Evolutionary conservation across 2,329 filamentous ascomycete species (phyloP), one percentile per base, ranked within the genome.

Genomic region (Calonectria pteridis): DNA sequence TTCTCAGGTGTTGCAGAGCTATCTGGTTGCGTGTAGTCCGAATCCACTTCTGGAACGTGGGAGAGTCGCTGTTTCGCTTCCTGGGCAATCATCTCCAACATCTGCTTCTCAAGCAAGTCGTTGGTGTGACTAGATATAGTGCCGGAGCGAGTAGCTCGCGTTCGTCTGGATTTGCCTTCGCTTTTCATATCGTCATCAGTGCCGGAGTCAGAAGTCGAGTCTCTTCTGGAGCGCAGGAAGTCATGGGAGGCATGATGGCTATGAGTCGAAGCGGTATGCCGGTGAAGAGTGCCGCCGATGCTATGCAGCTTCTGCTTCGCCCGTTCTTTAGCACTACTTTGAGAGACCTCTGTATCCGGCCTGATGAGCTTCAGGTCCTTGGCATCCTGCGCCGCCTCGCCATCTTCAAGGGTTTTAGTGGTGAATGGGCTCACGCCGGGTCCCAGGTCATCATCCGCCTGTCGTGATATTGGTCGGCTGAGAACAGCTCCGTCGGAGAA

Each of bases 121-220:
- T 87, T 88, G 29, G 82, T 75, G 55, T 83, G 86, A 76, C 87
- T 89, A 59, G 86, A 87, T 69, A 88, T 85, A 2, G 89, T 91
- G 14, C 85, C 87, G 20, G 82, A 85, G 46, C 87, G 86, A 28
- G 78, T 82, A 65, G 49, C 72, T 16, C 73, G 77, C 3, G 50
- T 51, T 51, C 85, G 73, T 37, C 85, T 83, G 75, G 81, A 83
- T 63, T 81, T 85, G 31, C 84, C 67, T 29, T 80, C 77, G n/a
- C 69, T 84, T 72, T 80, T 81, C 10, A 71, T 77, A 58, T 89
- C 88, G 70, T 84, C 87, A 51, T 92, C 91, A 58, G 87, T 91
- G 33, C 90, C 90, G 6, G 92, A 93, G 6, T 92, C 91, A 0
- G 93, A 94, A 13, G 87, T 82, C 13, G 91, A 92, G 14, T 82